A percentile compares a stretch with the other conserved stretches of the same genome.
phyloP scores from a whole-genome alignment of 805 yeast genomes.

The Ogataea angusta region DNA sequence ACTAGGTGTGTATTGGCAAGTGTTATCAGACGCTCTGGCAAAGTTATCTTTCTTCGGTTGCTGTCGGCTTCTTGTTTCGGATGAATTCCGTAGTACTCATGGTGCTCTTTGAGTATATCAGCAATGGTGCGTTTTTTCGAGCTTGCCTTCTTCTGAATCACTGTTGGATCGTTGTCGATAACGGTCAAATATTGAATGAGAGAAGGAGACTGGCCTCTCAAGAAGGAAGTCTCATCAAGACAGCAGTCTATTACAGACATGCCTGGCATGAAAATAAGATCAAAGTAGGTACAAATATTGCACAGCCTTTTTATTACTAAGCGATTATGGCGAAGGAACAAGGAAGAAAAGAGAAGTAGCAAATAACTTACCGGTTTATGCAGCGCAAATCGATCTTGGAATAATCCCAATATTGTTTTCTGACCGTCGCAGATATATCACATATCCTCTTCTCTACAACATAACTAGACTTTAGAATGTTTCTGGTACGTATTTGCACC shows the following conservation, averaged over 20 bases:
- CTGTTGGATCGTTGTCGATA: not conserved
- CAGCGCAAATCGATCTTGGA: not conserved
- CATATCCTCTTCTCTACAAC: not conserved
- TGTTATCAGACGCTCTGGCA: not conserved
- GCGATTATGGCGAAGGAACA: not conserved
- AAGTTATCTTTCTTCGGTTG: not conserved
- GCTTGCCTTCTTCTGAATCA: slow-evolving; percentile 7
- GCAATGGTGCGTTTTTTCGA: slow-evolving; percentile 16
- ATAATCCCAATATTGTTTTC: not conserved
- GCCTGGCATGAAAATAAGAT: not conserved
- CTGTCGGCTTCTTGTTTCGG: slow-evolving; percentile 1
- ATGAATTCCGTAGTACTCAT: slow-evolving; percentile 13
- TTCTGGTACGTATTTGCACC: slow-evolving; percentile 4
- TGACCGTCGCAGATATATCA: not conserved
- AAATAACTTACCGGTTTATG: slow-evolving; percentile 4
- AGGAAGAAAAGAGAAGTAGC: slow-evolving; percentile 6
- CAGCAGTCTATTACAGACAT: slow-evolving; percentile 5
- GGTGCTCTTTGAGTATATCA: slow-evolving; percentile 17
- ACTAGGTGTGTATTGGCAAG: slow-evolving; percentile 6
- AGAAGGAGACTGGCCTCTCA: slow-evolving; percentile 1
- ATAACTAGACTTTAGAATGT: slow-evolving; percentile 1
- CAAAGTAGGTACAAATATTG: not conserved
- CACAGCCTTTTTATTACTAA: slow-evolving; percentile 7
- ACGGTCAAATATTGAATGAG: not conserved
- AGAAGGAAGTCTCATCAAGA: not conserved